These are phyloP conservation scores for Mycena pura DNA, from an alignment of 768 basidiomycete genomes.

Conservation along the genomic window DNA sequence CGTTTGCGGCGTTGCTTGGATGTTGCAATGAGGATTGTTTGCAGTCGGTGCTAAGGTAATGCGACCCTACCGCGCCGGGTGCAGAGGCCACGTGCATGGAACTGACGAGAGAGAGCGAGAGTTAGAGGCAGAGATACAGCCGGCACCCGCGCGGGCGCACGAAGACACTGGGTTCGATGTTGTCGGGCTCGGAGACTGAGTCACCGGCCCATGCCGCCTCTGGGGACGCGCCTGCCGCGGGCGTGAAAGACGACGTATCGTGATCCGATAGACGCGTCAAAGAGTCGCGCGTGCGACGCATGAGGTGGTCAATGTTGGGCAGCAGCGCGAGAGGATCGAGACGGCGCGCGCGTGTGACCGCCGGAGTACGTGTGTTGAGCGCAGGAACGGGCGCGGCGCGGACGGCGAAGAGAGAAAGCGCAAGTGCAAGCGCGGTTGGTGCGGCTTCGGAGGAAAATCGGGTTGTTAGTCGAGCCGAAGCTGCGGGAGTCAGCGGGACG, in stretches of 20 bases:
- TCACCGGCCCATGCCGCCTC: background rate
- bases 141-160: slow-evolving; percentile 6
- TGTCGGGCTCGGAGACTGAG: background rate
- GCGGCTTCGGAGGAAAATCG: background rate
- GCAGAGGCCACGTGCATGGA: no score
- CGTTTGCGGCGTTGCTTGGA: no score
- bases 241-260: no score
- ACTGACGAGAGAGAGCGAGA: background rate
- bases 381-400: slow-evolving; percentile 2
- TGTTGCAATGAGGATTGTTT: no score
- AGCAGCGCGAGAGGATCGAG: background rate
- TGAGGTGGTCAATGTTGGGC: slow-evolving; percentile 4
- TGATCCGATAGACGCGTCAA: background rate
- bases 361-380: no score
- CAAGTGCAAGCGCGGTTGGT: background rate
- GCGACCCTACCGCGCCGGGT: no score
- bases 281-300: background rate
- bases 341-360: background rate
- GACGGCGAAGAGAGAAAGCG: background rate
- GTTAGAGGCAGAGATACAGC: slow-evolving; percentile 4
- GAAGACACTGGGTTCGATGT: background rate
- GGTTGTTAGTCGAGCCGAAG: background rate
- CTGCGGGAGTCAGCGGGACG: background rate
- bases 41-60: no score
- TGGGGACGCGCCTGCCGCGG: background rate